Conservation (phyloP, 2,329 filamentous ascomycete species). For the Huntiella bhutanensis region DNA sequence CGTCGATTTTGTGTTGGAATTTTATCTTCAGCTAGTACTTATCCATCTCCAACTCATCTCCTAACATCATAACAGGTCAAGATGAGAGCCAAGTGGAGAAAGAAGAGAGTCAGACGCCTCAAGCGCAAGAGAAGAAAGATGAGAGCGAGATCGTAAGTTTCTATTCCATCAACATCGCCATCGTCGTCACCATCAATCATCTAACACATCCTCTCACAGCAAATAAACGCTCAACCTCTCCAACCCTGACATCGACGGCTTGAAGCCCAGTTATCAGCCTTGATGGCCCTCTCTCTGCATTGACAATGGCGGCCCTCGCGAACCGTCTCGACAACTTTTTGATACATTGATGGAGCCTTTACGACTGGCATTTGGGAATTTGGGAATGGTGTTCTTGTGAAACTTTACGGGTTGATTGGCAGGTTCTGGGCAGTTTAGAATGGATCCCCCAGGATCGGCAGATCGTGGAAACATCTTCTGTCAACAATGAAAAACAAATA, state of each 20-base stretch:
- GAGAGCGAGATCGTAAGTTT: conserved; percentile 79
- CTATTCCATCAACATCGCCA: not conserved
- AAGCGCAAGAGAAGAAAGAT: conserved; percentile 99
- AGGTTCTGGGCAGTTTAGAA: conserved; percentile 8
- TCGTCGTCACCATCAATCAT: not conserved
- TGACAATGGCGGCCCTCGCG: not conserved
- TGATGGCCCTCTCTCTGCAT: conserved; percentile 2
- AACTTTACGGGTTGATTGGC: conserved; percentile 9
- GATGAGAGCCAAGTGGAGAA: conserved; percentile 98
- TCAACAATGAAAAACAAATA: conserved; percentile 4
- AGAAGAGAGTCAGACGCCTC: conserved; percentile 98
- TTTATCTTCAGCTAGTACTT: not conserved
- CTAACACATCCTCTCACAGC: conserved; percentile 21
- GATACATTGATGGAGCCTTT: conserved; percentile 5
- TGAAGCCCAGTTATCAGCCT: not conserved
- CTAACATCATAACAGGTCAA: conserved; percentile 24
- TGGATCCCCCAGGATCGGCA: conserved; percentile 3
- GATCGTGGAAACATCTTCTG: conserved; percentile 5
- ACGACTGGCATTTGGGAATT: conserved; percentile 5
- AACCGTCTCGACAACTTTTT: not conserved
- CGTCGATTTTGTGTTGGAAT: not conserved
- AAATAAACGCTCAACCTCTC: conserved; percentile 49
- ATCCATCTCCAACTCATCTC: not conserved
- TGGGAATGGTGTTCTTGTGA: conserved; percentile 10
- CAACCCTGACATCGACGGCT: conserved; percentile 27